A percentile compares a stretch with the other conserved stretches of the same genome.
Conservation (phyloP, 768 basidiomycete genomes). For the Suillus brevipes region DNA sequence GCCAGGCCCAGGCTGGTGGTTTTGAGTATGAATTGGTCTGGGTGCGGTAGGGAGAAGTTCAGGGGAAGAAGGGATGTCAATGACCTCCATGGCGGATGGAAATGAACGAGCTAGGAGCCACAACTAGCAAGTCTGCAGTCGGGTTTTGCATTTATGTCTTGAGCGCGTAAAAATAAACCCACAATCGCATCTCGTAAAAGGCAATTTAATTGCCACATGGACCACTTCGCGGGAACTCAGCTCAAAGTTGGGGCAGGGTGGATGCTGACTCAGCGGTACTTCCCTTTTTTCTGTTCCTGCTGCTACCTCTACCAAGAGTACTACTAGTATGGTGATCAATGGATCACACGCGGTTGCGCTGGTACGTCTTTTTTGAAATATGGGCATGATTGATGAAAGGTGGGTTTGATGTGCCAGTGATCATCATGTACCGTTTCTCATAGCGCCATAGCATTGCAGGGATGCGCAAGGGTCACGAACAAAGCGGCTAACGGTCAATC, state of each 20-base stretch:
- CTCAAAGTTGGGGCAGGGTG: too few relatives aligned
- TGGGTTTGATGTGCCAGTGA: not conserved
- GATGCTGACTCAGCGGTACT: not conserved
- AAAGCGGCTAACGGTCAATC: not conserved
- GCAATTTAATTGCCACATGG: not conserved
- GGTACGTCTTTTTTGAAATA: not conserved
- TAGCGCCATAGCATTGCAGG: not conserved
- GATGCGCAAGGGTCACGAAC: not conserved
- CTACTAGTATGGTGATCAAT: not conserved
- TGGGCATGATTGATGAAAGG: not conserved
- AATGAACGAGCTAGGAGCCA: not conserved
- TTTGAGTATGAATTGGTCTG: conserved; percentile 22
- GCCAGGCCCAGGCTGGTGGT: conserved; percentile 20
- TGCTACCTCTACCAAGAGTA: not conserved
- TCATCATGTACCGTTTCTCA: not conserved
- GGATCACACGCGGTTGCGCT: not conserved
- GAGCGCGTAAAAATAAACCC: not conserved
- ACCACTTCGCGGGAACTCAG: not conserved
- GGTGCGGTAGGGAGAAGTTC: conserved; percentile 16
- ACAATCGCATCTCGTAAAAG: not conserved
- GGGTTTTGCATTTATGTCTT: not conserved
- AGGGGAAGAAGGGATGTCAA: conserved; percentile 29
- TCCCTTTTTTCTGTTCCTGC: too few relatives aligned
- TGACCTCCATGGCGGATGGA: conserved; percentile 20
- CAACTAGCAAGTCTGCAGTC: not conserved